phyloP scores from a whole-genome alignment of 257 asterid genomes.

The Ehretia macrophylla region DNA sequence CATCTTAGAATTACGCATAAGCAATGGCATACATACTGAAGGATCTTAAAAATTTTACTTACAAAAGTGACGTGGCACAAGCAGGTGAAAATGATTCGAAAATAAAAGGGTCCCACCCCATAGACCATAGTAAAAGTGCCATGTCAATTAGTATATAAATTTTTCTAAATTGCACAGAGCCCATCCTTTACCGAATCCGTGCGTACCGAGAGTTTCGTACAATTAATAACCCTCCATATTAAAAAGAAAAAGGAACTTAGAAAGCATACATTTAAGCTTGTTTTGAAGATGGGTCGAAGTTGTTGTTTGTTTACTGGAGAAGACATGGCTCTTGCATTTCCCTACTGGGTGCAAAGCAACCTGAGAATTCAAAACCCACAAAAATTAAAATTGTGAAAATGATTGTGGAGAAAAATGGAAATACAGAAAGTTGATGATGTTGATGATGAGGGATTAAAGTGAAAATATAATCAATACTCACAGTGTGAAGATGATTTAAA shows the following conservation, averaged over 20 bases:
- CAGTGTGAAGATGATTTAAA: background rate
- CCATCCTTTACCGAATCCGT: no score
- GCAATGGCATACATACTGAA: background rate
- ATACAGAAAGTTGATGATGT: no score
- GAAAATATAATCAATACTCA: background rate
- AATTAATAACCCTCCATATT: background rate
- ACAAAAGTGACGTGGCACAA: no score
- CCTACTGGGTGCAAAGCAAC: background rate
- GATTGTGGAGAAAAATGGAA: no score
- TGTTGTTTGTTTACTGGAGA: background rate
- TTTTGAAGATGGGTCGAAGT: background rate
- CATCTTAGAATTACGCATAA: no score
- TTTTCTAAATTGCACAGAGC: no score
- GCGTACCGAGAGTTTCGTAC: no score
- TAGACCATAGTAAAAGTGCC: no score
- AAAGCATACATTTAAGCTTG: constrained; percentile 3
- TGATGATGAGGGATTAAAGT: background rate
- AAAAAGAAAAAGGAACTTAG: no score
- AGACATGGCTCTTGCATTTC: background rate
- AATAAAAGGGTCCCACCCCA: no score
- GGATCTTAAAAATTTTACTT: background rate
- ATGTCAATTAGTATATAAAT: background rate
- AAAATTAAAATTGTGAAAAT: no score
- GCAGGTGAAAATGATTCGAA: no score
- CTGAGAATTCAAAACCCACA: background rate